Evolutionary conservation across 345 rosid genomes (phyloP), one percentile per base, ranked within the genome.

Genomic region (Xanthoceras sorbifolium): DNA sequence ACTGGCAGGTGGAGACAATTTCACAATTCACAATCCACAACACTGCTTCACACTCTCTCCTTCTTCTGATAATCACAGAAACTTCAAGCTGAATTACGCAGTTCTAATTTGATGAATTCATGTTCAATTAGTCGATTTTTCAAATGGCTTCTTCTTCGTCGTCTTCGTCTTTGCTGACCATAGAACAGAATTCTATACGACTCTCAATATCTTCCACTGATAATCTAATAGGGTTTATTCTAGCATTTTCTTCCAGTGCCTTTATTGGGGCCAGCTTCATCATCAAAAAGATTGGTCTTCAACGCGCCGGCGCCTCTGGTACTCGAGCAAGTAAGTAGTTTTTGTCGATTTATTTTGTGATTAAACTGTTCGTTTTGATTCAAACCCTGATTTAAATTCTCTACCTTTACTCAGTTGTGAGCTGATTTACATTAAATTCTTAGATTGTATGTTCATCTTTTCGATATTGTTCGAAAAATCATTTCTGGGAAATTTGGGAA

Each of bases 221-320:
- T 3, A 91, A 88, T 85, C 84, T 89, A 77, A 83, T 22, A 65
- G 97, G 94, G 55, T 83, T 92, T 72, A 75, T 90, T 34, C 84
- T 92, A 76, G 97, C 94, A 6, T 80, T 92, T 29, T 88, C 79
- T 57, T 92, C 97, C 52, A 88, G 94, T 82, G 87, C 88, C 86
- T 92, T 92, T 72, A 92, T 92, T 17, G 94, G 97, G 72, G 82
- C 97, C 78, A 92, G 94, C 84, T 92, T 92, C 80, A 92, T 92
- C 77, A 83, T 92, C 89, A 92, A 92, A 90, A 92, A 92, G 82
- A 92, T 89, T 74, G 97, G 97, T 18, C 92, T 92, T 62, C 79
- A 82, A 55, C 84, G 80, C 64, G 97, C 94, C 71, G 89, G 89
- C 29, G 86, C 64, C 81, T 84, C 78, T 55, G 97, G 94, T 54